Base-by-base conservation (phyloP, 306 rosid genomes). In the Glycine soja region DNA sequence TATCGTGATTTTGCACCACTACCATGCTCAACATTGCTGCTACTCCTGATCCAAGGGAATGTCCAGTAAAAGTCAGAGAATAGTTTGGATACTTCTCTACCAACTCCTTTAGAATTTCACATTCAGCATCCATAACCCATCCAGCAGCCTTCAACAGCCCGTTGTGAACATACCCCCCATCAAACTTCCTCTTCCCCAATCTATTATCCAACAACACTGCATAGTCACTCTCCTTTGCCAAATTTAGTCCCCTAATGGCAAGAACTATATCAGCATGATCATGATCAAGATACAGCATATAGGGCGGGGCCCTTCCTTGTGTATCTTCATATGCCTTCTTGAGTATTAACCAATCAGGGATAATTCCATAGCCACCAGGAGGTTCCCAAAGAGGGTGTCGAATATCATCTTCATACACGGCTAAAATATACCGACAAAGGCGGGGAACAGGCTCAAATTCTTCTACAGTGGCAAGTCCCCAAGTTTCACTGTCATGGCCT, bases 121-220 rank as follows among this genome's bases (percentile, higher is more conserved):
- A 76, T 87, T 95, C 99, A 43, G 87, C 85, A 68, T 93, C 92
- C 92, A 93, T 80, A 69, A 95, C 89, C 90, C 88, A 86, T 68
- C 81, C 90, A 46, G 99, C 99, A 15, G 97, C 94, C 74, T 93
- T 91, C 86, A 93, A 83, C 52, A 95, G 90, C 85, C 99, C 99
- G 74, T 95, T 95, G 82, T 93, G 99, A 87, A 95, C 99, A 85
- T 95, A 95, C 8, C 97, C 99, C 2, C 97, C 97, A 81, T 93
- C 97, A 83, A 95, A 89, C 62, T 95, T 95, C 86, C 54, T 91
- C 93, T 93, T 59, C 47, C 99, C 99, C 86, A 95, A 89, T 71
- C 71, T 86, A 74, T 95, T 95, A 75, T 95, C 99, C 82, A 93
- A 66, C 76, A 95, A 77, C 81, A 91, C 90, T 8, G 93, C 97